These are phyloP conservation scores for Pholiota conissans DNA, from an alignment of 768 basidiomycete species.

Conservation along the genomic window DNA sequence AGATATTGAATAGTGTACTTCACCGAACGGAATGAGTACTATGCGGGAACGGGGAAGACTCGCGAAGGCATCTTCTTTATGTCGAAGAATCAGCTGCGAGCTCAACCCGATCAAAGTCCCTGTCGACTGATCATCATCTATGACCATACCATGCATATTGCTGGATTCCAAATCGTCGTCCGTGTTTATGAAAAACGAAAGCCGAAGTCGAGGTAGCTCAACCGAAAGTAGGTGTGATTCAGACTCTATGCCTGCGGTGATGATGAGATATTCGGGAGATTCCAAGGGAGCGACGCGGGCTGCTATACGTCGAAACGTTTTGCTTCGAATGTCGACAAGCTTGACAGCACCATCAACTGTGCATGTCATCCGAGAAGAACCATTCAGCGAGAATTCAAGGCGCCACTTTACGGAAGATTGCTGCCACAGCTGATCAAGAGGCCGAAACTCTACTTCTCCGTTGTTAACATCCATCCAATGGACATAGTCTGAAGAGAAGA, in stretches of 20 bases:
- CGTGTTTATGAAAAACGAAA: slow-evolving; percentile 39
- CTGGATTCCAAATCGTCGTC: slow-evolving; percentile 33
- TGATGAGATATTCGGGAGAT: slow-evolving; percentile 11
- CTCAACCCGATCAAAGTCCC: slow-evolving; percentile 46
- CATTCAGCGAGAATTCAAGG: slow-evolving; percentile 17
- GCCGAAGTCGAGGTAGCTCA: slow-evolving; percentile 38
- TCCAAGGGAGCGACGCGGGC: slow-evolving; percentile 13
- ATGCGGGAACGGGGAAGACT: too few species aligned
- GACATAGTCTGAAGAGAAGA: slow-evolving; percentile 26
- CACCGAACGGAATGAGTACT: slow-evolving; percentile 43
- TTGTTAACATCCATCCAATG: slow-evolving; percentile 34
- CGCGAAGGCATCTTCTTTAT: slow-evolving; percentile 11
- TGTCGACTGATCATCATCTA: slow-evolving; percentile 39
- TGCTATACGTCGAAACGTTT: slow-evolving; percentile 16
- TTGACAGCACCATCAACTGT: neutral
- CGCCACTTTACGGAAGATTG: slow-evolving; percentile 28
- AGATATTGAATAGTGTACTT: slow-evolving; percentile 18
- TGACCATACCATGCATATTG: slow-evolving; percentile 40
- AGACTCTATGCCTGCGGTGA: slow-evolving; percentile 17
- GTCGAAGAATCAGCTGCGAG: slow-evolving; percentile 39
- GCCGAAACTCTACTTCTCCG: slow-evolving; percentile 31
- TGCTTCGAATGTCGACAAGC: slow-evolving; percentile 26
- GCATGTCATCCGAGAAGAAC: slow-evolving; percentile 6
- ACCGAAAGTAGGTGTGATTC: slow-evolving; percentile 22
- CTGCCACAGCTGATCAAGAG: slow-evolving; percentile 26